Base-by-base conservation (phyloP, 176 grass and related monocot species). In the Hsuehochloa calcarea region DNA sequence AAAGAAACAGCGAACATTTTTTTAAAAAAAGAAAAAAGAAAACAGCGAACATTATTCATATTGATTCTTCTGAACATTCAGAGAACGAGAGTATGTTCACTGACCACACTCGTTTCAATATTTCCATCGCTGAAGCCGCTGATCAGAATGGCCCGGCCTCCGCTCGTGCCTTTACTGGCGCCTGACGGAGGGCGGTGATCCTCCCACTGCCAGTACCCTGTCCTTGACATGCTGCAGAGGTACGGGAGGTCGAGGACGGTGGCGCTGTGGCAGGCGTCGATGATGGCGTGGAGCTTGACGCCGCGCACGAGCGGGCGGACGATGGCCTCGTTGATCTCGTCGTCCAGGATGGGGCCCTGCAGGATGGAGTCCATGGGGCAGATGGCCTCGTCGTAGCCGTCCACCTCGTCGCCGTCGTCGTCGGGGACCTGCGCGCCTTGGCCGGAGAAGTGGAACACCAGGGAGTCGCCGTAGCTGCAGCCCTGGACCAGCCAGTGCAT, bases 381-480 rank as follows among this genome's bases (percentile, higher is more conserved):
- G 77, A 98, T 89, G 10, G 93, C 93, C 91, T 98, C 96, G 69
- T 95, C 93, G 80, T 84, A 90, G 19, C 96, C 96, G 82, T 98
- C 96, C 43, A 80, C 20, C 84, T 98, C 96, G 45, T 98, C 88
- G 55, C 92, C 90, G 68, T 75, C 87, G 7, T 65, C 77, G 87
- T 94, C 96, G 49, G 81, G 64, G 15, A 92, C 92, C 92, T 98
- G 96, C 46, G 83, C 84, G 0, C 91, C 96, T 7, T 90, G 70
- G 5, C 96, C 96, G 8, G 96, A 98, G 93, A 92, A 98, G 56
- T 95, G 96, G 84, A 98, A 98, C 86, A 98, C 89, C 69, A 98
- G 89, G 0, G 96, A 98, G 80, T 98, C 93, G 0, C 96, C 93
- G 13, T 72, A 89, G 81, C 83, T 65, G 86, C 93, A 94, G 0